phyloP scores from a whole-genome alignment of 108 stramenopile species.

The Discostella pseudostelligera region DNA sequence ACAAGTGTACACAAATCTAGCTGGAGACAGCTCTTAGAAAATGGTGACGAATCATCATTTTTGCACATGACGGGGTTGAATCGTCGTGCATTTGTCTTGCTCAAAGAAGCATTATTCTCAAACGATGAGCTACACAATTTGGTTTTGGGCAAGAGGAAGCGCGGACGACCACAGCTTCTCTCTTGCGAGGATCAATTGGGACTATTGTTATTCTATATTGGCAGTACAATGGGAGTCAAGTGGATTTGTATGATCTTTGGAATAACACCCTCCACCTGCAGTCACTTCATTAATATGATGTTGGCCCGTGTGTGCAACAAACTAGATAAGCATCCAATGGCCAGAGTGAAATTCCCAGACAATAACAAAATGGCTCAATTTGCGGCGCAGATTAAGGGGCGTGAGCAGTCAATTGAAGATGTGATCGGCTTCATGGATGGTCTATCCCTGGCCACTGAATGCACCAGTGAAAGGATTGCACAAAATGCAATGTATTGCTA shows the following conservation, averaged over 20 bases:
- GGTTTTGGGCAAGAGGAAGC: neutral
- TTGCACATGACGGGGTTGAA: conserved; percentile 3
- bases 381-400: neutral
- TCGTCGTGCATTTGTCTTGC: neutral
- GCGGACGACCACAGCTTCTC: neutral
- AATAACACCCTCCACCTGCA: neutral
- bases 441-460: neutral
- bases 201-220: neutral
- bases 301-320: neutral
- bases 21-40: neutral
- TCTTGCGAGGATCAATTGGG: neutral
- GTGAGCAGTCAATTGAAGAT: neutral
- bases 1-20: too few relatives aligned
- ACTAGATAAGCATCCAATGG: neutral
- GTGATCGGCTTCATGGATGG: conserved; percentile 2
- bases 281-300: neutral
- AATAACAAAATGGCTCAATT: neutral
- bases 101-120: neutral
- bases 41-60: neutral
- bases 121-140: neutral
- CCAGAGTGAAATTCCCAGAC: neutral
- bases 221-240: neutral
- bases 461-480: neutral
- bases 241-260: neutral
- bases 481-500: neutral